Percentiles rank a stretch among this genome's conserved stretches.
These are phyloP conservation scores for Fusarium acutatum DNA, from an alignment of 2,329 filamentous ascomycete genomes.

Conservation along the genomic window DNA sequence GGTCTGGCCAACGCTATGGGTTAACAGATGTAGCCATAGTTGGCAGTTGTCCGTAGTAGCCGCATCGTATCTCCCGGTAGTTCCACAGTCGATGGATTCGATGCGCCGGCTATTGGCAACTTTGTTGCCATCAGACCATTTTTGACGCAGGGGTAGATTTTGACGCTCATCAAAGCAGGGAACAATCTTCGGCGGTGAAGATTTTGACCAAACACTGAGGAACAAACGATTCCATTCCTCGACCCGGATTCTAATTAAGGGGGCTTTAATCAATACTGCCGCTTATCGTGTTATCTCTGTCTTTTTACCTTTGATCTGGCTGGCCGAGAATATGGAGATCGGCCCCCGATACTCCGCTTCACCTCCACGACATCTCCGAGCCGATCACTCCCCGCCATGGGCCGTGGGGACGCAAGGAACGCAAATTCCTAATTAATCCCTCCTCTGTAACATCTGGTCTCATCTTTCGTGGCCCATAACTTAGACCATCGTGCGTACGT, in stretches of 20 bases:
- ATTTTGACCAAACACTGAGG: background rate
- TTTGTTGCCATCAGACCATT: slow-evolving; percentile 36
- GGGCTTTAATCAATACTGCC: background rate
- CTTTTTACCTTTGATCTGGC: background rate
- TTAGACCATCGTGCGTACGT: background rate
- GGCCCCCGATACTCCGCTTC: slow-evolving; percentile 7
- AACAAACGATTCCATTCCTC: background rate
- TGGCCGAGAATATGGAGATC: slow-evolving; percentile 7
- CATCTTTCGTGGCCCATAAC: slow-evolving; percentile 6
- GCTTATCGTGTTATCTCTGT: background rate
- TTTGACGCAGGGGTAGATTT: slow-evolving; percentile 32
- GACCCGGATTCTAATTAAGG: slow-evolving; percentile 17
- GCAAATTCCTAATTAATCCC: background rate
- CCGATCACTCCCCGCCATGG: slow-evolving; percentile 17
- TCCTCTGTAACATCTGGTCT: slow-evolving; percentile 11
- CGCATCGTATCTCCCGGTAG: slow-evolving; percentile 15
- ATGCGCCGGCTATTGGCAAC: slow-evolving; percentile 26
- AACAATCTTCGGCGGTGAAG: slow-evolving; percentile 29
- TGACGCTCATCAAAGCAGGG: slow-evolving; percentile 14
- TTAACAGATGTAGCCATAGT: background rate
- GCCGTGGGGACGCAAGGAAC: slow-evolving; percentile 26
- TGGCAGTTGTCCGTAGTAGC: background rate
- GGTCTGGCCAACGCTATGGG: background rate
- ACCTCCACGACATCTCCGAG: slow-evolving; percentile 25
- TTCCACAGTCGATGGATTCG: slow-evolving; percentile 16